Evolutionary conservation across 768 basidiomycete genomes (phyloP), one percentile per base, ranked within the genome.

Genomic region (Suillus luteus): DNA sequence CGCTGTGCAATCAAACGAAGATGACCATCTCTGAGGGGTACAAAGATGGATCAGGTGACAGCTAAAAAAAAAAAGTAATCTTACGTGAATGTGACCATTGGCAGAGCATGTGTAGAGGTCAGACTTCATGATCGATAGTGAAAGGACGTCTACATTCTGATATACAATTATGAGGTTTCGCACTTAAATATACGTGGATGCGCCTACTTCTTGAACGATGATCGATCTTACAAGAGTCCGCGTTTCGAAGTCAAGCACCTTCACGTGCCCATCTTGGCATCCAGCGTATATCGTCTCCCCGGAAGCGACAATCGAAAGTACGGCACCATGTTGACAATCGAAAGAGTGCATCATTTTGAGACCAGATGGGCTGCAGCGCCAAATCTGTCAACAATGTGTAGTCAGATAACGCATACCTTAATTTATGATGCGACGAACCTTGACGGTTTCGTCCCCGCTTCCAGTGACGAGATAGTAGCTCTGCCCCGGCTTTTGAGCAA

Each of bases 181-280:
- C 49, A 64, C 7, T 37, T 27, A 11, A 19, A 55, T 14, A 60
- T 55, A 0, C 11, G 38, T 52, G 3, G 11, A 51, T 61, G 37
- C 31, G 40, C 79, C 17, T 55, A 91, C 91, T 79, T 95, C 91
- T 67, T 93, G 88, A 1, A 92, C 89, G 19, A 95, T 89, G 62
- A 99, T 90, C 0, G 89, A 93, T 58, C 96, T 80, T 33, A 99
- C 88, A 43, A 92, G 79, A 0, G 94, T 93, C 67, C 87, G 89
- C 0, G 95, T 96, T 72, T 96, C 95, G 9, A 97, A 77, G 73
- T 98, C 96, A 77, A 93, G 86, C 5, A 98, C 89, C 66, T 91
- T 90, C 69, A 98, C 92, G 68, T 91, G 89, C 3, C 96, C 96
- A 66, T 94, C 95, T 76, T 99, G 96, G 69, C 95, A 92, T 0